Base-by-base conservation (phyloP, 2,329 filamentous ascomycete species). In the Didymella pomorum region DNA sequence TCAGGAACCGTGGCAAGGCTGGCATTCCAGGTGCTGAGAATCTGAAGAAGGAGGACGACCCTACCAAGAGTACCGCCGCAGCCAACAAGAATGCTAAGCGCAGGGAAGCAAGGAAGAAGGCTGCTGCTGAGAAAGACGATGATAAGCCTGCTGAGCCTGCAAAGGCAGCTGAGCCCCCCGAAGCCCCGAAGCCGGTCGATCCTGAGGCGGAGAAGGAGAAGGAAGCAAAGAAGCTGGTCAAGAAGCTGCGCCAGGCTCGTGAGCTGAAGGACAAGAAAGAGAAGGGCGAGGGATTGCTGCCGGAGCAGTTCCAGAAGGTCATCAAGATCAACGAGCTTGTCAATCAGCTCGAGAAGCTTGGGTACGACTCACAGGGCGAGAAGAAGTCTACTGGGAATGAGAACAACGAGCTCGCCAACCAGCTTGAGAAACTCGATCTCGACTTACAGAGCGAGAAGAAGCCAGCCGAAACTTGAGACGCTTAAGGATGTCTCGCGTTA, bases 291-390 rank as follows among this genome's bases (percentile, higher is more conserved):
- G 84, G 86, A 4, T 79, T 99, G 60, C 82, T 98, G 25, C 94
- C 93, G 0, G 95, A 99, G 80, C 95, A 99, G 80, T 89, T 98
- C 64, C 93, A 94, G 68, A 99, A 99, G 81, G 92, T 99, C 54
- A 96, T 97, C 76, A 96, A 95, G 79, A 97, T 99, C 75, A 92
- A 92, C 63, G 95, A 99, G 80, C 84, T 99, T 49, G 88, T 97
- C 57, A 86, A 93, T 12, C 93, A 98, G 75, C 80, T 99, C 55
- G 91, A 96, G 69, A 84, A 86, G 2, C 82, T 99, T 26, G 94
- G 94, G 0, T 92, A 98, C 63, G 90, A 96, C 75, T 79, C 86
- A 1, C 90, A 96, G 10, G 92, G 89, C 2, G 90, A 93, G 61
- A 84, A 82, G 67, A 84, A 82, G 66, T 84, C 84, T 68, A 71